Evolutionary conservation across 83 land plant genomes (phyloP), one percentile per base, ranked within the genome.

Genomic region (Thuja plicata): DNA sequence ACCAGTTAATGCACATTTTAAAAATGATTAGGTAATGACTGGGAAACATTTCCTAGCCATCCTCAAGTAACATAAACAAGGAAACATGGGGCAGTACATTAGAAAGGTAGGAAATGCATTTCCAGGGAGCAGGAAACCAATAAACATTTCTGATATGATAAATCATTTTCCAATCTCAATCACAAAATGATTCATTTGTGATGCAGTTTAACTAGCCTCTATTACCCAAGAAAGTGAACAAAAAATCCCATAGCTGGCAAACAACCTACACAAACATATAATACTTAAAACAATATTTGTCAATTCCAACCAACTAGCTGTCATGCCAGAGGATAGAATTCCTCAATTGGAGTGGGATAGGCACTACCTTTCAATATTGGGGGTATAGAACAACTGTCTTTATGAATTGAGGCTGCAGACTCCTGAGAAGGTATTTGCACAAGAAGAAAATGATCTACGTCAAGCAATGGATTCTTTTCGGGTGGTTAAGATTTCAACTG

Each of bases 291-390:
- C n/a, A 62, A 27, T 5, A 8, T 27, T 62, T 62, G n/a, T n/a
- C 80, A 97, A 89, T 92, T 95, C 89, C 93, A 97, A 95, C 87
- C 96, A 97, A 89, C 78, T 97, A 88, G 99, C 99, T 66, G 96
- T 97, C 40, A 95, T 97, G 97, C 99, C 99, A 45, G 91, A 94
- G 85, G 96, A 97, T 55, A 92, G 99, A 8, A 92, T 97, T 15
- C 87, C 89, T 30, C 90, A 95, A 37, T 89, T 97, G 50, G 99
- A 97, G 80, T 97, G 99, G 99, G 92, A 96, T 78, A 86, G 99
- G 90, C 94, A 96, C 8, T 97, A 97, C 86, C 96, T 97, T 34
- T 97, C 99, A 88, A 99, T 97, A 87, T 95, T 97, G 30, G 99
- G 99, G 50, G 99, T 97, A 27, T 98, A 95, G 91, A 97, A 97